Evolutionary conservation across 306 rosid species (phyloP).

Genomic region (Quercus dentata): DNA sequence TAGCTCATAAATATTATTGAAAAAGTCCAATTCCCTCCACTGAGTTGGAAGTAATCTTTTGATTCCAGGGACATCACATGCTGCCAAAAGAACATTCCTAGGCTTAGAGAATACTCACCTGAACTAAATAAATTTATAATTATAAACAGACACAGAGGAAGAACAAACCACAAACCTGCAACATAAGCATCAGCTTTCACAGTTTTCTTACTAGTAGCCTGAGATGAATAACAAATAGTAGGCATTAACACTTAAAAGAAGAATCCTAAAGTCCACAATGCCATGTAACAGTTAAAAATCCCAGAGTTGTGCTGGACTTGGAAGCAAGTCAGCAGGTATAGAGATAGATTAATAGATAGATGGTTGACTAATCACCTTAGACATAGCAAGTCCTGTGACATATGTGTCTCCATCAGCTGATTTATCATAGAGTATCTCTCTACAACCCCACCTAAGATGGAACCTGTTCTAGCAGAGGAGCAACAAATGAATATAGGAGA

Average conservation of each 20-base stretch:
- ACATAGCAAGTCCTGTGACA: slow-evolving; percentile 74
- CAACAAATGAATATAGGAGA: neutral
- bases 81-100: slow-evolving; percentile 48
- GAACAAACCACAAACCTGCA: slow-evolving; percentile 67
- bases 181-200: slow-evolving; percentile 95
- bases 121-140: slow-evolving; percentile 10
- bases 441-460: slow-evolving; percentile 99
- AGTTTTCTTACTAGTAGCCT: slow-evolving; percentile 82
- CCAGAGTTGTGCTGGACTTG: neutral
- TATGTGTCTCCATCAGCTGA: slow-evolving; percentile 64
- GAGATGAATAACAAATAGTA: slow-evolving; percentile 16
- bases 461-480: slow-evolving; percentile 59
- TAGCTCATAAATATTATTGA: slow-evolving; percentile 75
- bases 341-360: neutral
- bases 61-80: slow-evolving; percentile 98
- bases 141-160: neutral
- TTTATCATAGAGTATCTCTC: slow-evolving; percentile 77
- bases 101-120: slow-evolving; percentile 11
- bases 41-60: slow-evolving; percentile 77
- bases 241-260: slow-evolving; percentile 10
- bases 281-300: neutral
- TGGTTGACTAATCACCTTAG: slow-evolving; percentile 49
- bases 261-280: neutral
- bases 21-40: slow-evolving; percentile 82
- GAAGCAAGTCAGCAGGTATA: neutral